These are phyloP conservation scores for Raddia guianensis DNA, from an alignment of 176 grass and related monocot species.

Conservation along the genomic window DNA sequence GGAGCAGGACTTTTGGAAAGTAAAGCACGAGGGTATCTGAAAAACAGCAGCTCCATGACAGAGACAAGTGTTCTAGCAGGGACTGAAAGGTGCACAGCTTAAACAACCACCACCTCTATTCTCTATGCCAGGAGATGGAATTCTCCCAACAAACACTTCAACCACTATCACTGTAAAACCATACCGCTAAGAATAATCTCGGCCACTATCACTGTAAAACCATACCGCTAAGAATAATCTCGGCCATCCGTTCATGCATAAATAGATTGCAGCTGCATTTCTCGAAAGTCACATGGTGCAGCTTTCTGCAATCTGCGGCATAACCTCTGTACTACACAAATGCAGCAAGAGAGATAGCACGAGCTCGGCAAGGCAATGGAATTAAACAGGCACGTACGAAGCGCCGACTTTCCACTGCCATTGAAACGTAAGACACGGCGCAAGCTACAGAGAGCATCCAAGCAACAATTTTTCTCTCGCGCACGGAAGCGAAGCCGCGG, in stretches of 20 bases:
- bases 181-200: constrained; percentile 1
- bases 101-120: not conserved
- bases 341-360: not conserved
- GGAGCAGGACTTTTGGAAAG: not conserved
- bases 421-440: not conserved
- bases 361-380: not conserved
- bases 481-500: not conserved
- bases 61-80: constrained; percentile 29
- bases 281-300: not conserved
- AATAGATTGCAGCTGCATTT: constrained; percentile 17
- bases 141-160: not conserved
- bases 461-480: not conserved
- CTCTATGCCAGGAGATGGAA: not conserved
- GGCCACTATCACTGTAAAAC: not conserved
- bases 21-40: constrained; percentile 28
- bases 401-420: not conserved
- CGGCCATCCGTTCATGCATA: not conserved
- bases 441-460: not conserved
- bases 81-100: not conserved
- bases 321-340: not conserved
- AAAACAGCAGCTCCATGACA: constrained; percentile 30
- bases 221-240: not conserved
- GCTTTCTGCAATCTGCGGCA: not conserved
- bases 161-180: not conserved
- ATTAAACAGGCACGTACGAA: not conserved